A percentile compares a stretch with the other conserved stretches of the same genome.
Conservation (phyloP, 371 early-diverging fungal genomes). For the Mortierella sp. region DNA sequence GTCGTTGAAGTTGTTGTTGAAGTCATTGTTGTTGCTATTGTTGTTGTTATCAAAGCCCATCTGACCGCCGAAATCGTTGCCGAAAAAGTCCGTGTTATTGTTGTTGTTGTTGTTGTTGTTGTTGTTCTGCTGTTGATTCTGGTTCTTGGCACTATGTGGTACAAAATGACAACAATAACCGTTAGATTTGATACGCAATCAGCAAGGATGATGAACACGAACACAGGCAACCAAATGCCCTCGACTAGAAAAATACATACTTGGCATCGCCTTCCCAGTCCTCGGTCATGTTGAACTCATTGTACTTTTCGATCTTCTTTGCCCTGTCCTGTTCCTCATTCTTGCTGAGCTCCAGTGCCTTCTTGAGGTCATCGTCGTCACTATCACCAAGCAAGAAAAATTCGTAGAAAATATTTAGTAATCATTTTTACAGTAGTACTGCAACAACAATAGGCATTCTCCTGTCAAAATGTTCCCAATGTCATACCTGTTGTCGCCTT, state of each 20-base stretch:
- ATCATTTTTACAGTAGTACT: too few species aligned
- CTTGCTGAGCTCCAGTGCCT: constrained; percentile 73
- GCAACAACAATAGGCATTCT: not conserved
- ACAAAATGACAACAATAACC: not conserved
- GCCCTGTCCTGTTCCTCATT: constrained; percentile 60
- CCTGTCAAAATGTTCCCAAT: constrained; percentile 40
- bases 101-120: constrained; percentile 38
- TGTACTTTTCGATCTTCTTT: constrained; percentile 48
- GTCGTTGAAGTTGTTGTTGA: constrained; percentile 58
- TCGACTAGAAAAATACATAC: constrained; percentile 22
- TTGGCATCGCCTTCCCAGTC: constrained; percentile 50
- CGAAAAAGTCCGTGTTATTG: constrained; percentile 65
- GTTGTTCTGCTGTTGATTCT: constrained; percentile 59
- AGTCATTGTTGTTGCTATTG: constrained; percentile 47
- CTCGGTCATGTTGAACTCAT: constrained; percentile 53
- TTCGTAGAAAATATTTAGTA: not conserved
- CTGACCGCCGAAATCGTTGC: constrained; percentile 58
- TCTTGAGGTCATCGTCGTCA: constrained; percentile 64
- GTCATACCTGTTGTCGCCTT: constrained; percentile 53
- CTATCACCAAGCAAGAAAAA: constrained; percentile 34
- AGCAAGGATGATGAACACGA: not conserved
- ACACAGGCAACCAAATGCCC: not conserved
- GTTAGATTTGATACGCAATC: not conserved
- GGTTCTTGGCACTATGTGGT: constrained; percentile 21
- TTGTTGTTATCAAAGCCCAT: constrained; percentile 33